phyloP scores from a whole-genome alignment of 2,329 filamentous ascomycete species.

The Colletotrichum shisoi region DNA sequence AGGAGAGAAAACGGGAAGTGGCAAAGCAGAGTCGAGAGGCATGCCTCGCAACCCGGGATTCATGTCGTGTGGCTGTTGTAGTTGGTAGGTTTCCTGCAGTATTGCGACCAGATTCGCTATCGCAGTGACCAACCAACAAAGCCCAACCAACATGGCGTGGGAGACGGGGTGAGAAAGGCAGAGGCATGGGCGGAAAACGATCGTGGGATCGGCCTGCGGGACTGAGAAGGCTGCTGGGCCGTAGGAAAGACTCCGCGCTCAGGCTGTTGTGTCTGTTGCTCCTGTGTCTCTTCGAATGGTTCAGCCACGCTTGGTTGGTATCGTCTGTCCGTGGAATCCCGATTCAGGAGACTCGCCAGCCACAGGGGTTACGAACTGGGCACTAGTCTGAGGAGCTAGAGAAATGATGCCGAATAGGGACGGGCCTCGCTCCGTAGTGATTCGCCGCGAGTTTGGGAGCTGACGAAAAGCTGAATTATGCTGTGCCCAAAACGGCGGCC shows the following conservation, averaged over 20 bases:
- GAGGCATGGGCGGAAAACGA: conserved; percentile 4
- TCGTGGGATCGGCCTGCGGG: conserved; percentile 14
- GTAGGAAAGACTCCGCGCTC: conserved; percentile 16
- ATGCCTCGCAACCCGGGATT: neutral
- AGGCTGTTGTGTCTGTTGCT: conserved; percentile 3
- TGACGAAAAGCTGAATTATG: conserved; percentile 31
- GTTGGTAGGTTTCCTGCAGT: neutral
- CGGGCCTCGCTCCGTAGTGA: conserved; percentile 36
- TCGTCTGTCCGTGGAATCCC: conserved; percentile 14
- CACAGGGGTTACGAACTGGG: conserved; percentile 34
- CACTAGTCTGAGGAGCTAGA: conserved; percentile 26
- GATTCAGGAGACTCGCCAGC: conserved; percentile 30
- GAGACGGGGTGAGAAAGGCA: neutral
- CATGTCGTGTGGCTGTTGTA: neutral
- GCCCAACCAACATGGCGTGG: neutral
- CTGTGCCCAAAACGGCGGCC: conserved; percentile 1
- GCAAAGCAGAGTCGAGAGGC: conserved; percentile 14
- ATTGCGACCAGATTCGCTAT: neutral
- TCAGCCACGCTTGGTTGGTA: conserved; percentile 33
- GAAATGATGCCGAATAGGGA: conserved; percentile 30
- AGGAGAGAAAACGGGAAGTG: conserved; percentile 11
- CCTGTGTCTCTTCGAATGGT: conserved; percentile 17
- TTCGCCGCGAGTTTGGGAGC: conserved; percentile 11
- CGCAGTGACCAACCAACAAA: neutral
- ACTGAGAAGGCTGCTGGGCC: conserved; percentile 1